phyloP scores from a whole-genome alignment of 176 grass and related monocot genomes.

The Oryza brachyantha region DNA sequence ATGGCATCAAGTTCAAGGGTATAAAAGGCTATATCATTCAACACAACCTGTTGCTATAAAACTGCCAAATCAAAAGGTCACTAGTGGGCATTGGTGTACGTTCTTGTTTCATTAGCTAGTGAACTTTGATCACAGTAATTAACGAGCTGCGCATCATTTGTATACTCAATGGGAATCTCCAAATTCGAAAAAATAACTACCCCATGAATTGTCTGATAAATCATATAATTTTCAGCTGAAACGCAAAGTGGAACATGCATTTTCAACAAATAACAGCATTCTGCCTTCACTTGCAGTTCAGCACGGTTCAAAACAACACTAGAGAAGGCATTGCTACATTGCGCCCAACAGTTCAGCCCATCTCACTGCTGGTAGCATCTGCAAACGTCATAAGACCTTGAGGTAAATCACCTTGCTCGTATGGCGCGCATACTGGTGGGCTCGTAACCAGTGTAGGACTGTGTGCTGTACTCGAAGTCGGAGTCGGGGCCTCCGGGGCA shows the following conservation, averaged over 20 bases:
- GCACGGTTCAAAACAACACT: neutral
- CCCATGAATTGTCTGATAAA: neutral
- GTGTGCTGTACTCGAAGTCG: slow-evolving; percentile 97
- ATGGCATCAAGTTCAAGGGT: neutral
- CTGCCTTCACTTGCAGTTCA: neutral
- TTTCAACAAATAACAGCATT: neutral
- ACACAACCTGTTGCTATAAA: neutral
- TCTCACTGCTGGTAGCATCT: neutral
- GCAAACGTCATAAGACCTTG: neutral
- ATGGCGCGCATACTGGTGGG: slow-evolving; percentile 98
- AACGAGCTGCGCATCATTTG: neutral
- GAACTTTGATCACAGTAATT: slow-evolving; percentile 8
- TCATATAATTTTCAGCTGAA: neutral
- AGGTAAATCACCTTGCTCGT: slow-evolving; percentile 68
- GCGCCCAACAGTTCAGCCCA: neutral
- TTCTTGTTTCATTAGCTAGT: neutral
- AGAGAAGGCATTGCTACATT: neutral
- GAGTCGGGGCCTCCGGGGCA: slow-evolving; percentile 93
- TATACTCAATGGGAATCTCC: neutral
- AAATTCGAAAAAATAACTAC: neutral
- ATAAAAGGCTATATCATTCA: neutral
- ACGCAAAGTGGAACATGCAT: neutral
- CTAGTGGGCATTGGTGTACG: neutral
- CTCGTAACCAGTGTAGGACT: slow-evolving; percentile 96
- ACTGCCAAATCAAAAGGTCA: neutral